Conservation (phyloP, 2,329 filamentous ascomycete species). For the Aurifilum marmelostoma region DNA sequence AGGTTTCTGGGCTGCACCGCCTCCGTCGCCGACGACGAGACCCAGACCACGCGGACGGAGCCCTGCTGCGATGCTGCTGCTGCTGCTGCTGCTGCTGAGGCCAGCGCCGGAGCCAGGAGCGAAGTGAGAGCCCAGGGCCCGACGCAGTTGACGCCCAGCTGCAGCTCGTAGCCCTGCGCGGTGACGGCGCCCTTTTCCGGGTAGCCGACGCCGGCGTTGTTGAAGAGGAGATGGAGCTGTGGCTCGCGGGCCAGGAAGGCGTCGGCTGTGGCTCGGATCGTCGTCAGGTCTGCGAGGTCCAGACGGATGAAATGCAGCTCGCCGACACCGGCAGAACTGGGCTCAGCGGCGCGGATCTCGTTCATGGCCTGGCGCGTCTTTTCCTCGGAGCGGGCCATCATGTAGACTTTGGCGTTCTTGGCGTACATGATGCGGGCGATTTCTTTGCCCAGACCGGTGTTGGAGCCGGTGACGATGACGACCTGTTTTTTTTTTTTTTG, state of each 20-base stretch:
- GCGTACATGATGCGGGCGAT: constrained; percentile 20
- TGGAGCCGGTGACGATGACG: constrained; percentile 23
- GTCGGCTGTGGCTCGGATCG: constrained; percentile 32
- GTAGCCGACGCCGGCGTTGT: constrained; percentile 46
- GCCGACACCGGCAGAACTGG: constrained; percentile 31
- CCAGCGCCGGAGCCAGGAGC: constrained; percentile 20
- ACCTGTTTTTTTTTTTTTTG: too few species aligned
- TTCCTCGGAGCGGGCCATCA: constrained; percentile 48
- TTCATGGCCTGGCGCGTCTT: constrained; percentile 47
- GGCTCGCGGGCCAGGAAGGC: constrained; percentile 31
- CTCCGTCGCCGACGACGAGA: constrained; percentile 17
- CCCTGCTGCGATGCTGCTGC: background rate
- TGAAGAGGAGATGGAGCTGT: constrained; percentile 42
- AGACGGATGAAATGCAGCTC: constrained; percentile 40
- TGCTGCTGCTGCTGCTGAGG: constrained; percentile 4
- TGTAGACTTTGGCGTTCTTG: constrained; percentile 42
- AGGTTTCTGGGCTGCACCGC: constrained; percentile 5
- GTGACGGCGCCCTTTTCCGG: constrained; percentile 36
- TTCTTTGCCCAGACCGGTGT: constrained; percentile 23
- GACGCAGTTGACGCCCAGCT: constrained; percentile 24
- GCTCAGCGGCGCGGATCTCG: constrained; percentile 37
- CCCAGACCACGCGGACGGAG: constrained; percentile 15
- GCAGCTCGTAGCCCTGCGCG: constrained; percentile 27
- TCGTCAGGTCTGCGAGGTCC: constrained; percentile 36
- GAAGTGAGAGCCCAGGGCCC: constrained; percentile 18